Conservation (phyloP, 1,284 basidiomycete species). For the Retiboletus flavoniger region DNA sequence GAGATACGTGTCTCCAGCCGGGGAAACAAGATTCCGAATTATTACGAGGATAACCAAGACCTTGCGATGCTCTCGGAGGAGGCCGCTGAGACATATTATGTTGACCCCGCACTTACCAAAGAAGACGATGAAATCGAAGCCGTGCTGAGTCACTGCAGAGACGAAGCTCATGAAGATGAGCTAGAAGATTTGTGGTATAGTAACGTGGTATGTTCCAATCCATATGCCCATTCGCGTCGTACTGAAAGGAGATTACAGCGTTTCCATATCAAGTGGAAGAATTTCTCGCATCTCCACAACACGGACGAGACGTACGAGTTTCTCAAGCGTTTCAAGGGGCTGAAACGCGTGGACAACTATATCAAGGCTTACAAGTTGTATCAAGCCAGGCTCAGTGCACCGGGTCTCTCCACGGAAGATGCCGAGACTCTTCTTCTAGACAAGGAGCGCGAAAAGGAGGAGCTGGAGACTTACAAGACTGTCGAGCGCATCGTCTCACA, state of each 20-base stretch:
- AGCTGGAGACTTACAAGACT: constrained; percentile 86
- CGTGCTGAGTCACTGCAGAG: constrained; percentile 78
- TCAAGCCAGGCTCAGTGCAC: constrained; percentile 66
- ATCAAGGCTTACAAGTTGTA: constrained; percentile 85
- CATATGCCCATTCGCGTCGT: neutral
- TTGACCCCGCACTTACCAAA: constrained; percentile 53
- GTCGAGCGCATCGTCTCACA: constrained; percentile 92
- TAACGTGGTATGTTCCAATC: constrained; percentile 62
- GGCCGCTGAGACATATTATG: constrained; percentile 50
- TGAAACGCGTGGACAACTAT: constrained; percentile 99
- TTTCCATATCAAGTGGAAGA: constrained; percentile 96
- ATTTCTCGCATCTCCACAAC: constrained; percentile 92
- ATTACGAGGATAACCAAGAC: constrained; percentile 81
- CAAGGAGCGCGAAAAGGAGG: constrained; percentile 86
- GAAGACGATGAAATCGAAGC: constrained; percentile 89
- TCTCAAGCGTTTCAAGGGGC: constrained; percentile 87
- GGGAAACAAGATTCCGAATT: constrained; percentile 80
- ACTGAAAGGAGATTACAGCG: constrained; percentile 51
- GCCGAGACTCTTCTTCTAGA: constrained; percentile 86
- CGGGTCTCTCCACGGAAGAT: constrained; percentile 83
- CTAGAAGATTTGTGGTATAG: constrained; percentile 78
- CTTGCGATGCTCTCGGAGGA: constrained; percentile 77
- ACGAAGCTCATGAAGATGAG: constrained; percentile 77
- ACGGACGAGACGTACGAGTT: constrained; percentile 97
- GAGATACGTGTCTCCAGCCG: constrained; percentile 81